Evolutionary conservation across 495 filamentous ascomycete genomes (phyloP).

Genomic region (Hypoxylon intermedium): DNA sequence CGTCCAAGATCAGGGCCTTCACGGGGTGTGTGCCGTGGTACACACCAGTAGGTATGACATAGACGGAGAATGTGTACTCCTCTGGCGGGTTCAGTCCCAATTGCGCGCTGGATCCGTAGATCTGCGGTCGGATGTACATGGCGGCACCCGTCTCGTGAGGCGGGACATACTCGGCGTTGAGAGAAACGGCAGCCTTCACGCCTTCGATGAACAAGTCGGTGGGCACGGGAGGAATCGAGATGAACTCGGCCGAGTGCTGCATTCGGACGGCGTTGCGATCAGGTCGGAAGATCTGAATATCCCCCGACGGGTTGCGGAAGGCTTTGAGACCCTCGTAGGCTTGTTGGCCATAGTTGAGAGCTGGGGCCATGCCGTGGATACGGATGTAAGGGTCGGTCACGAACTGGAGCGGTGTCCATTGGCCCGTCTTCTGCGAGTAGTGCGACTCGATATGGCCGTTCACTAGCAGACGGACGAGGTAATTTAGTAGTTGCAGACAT

Average conservation of each 20-base stretch:
- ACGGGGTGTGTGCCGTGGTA: constrained; percentile 88
- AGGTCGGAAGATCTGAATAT: constrained; percentile 83
- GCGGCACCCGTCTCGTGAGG: constrained; percentile 82
- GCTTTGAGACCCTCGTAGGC: constrained; percentile 94
- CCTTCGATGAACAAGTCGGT: constrained; percentile 72
- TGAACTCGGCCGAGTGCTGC: constrained; percentile 75
- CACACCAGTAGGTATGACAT: constrained; percentile 83
- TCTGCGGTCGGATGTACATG: constrained; percentile 85
- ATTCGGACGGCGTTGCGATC: constrained; percentile 80
- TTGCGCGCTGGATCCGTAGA: constrained; percentile 85
- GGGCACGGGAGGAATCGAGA: constrained; percentile 80
- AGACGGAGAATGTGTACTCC: constrained; percentile 87
- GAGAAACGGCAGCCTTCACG: constrained; percentile 77
- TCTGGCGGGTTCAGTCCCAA: constrained; percentile 82
- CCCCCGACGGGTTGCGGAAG: constrained; percentile 72
- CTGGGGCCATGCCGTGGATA: constrained; percentile 89
- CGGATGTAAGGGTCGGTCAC: constrained; percentile 77
- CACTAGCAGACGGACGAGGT: constrained; percentile 53
- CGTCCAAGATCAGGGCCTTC: constrained; percentile 76
- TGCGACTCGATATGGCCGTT: constrained; percentile 80
- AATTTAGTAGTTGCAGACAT: background rate
- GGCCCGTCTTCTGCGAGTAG: constrained; percentile 70
- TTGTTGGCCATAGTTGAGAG: constrained; percentile 91
- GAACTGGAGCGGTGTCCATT: constrained; percentile 79
- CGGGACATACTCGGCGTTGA: constrained; percentile 88